Evolutionary conservation across 768 basidiomycete species (phyloP).

Genomic region (Russula compacta): DNA sequence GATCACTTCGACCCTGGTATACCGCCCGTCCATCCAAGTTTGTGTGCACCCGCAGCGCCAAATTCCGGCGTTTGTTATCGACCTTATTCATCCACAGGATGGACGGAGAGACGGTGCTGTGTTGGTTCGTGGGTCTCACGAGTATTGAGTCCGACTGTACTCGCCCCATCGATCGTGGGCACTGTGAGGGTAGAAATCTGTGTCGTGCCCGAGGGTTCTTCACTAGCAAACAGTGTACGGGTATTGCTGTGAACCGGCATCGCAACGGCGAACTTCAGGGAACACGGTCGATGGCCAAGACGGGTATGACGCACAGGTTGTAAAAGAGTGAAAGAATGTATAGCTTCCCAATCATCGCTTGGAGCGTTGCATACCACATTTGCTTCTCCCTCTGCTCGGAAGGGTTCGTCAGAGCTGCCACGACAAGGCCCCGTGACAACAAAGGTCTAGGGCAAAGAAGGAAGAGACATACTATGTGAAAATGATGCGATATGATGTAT

Average conservation of each 20-base stretch:
- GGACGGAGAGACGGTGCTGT: neutral
- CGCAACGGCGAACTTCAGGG: slow-evolving; percentile 18
- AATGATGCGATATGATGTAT: neutral
- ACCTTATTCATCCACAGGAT: neutral
- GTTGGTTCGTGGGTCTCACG: neutral
- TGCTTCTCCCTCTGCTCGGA: neutral
- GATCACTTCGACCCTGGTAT: neutral
- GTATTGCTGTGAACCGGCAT: neutral
- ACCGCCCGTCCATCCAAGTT: neutral
- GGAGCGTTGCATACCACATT: slow-evolving; percentile 2
- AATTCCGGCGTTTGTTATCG: neutral
- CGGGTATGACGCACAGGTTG: neutral
- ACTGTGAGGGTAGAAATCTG: neutral
- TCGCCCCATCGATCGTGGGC: neutral
- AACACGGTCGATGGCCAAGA: neutral
- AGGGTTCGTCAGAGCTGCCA: neutral
- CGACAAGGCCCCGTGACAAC: neutral
- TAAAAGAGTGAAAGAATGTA: slow-evolving; percentile 1
- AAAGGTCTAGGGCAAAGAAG: neutral
- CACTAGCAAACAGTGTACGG: neutral
- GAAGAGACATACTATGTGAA: neutral
- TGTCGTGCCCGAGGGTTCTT: neutral
- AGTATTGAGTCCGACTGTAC: neutral
- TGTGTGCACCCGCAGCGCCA: neutral
- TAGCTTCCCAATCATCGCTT: slow-evolving; percentile 1